These are phyloP conservation scores for Boletus rex-veris DNA, from an alignment of 768 basidiomycete species.

Conservation along the genomic window DNA sequence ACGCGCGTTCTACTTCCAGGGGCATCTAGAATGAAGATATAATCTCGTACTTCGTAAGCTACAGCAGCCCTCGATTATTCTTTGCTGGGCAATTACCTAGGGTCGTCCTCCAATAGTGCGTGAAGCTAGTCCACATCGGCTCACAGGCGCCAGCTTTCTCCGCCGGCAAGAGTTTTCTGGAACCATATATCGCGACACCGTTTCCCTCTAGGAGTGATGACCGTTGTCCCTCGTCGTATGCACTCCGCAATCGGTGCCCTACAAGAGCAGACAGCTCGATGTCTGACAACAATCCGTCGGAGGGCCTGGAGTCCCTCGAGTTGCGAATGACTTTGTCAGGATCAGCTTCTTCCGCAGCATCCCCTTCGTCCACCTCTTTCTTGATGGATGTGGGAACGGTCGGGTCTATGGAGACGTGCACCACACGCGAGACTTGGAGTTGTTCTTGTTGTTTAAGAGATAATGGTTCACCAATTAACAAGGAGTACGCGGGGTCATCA, in stretches of 20 bases:
- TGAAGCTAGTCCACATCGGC: conserved; percentile 86
- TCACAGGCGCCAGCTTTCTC: conserved; percentile 58
- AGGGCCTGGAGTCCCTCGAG: conserved; percentile 53
- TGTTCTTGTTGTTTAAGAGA: conserved; percentile 48
- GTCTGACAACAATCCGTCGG: conserved; percentile 68
- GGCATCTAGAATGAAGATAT: conserved; percentile 75
- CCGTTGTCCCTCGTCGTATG: conserved; percentile 57
- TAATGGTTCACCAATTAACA: conserved; percentile 64
- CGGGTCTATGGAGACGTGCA: conserved; percentile 69
- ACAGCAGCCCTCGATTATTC: neutral
- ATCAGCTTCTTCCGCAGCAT: conserved; percentile 43
- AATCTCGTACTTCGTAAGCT: conserved; percentile 53
- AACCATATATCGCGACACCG: conserved; percentile 46
- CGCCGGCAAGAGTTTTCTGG: conserved; percentile 38
- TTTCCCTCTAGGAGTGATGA: conserved; percentile 10
- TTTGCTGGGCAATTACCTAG: conserved; percentile 49
- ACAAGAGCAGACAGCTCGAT: conserved; percentile 50
- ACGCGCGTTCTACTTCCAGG: conserved; percentile 34
- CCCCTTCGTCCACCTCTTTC: conserved; percentile 33
- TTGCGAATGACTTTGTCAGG: conserved; percentile 72
- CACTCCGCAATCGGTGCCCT: conserved; percentile 50
- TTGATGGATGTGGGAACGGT: conserved; percentile 35
- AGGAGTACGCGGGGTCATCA: conserved; percentile 75
- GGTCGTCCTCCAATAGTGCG: conserved; percentile 80
- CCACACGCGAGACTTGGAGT: conserved; percentile 63